These are phyloP conservation scores for Phaeosphaeriaceae sp. DNA, from an alignment of 2,329 filamentous ascomycete species.

Conservation along the genomic window DNA sequence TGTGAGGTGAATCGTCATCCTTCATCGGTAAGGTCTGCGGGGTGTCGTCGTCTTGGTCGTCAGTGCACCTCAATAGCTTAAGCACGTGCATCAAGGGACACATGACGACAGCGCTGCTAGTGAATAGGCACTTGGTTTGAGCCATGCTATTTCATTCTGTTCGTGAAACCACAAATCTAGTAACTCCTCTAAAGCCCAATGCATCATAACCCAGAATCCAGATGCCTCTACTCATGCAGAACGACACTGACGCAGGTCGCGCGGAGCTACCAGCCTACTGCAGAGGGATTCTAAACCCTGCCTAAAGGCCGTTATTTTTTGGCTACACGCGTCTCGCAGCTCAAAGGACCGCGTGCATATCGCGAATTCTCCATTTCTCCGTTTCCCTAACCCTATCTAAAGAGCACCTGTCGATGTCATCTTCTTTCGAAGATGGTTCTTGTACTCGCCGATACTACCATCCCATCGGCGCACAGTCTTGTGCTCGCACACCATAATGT, in stretches of 20 bases:
- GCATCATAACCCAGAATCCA: constrained; percentile 45
- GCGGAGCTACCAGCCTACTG: constrained; percentile 43
- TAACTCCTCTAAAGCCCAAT: constrained; percentile 49
- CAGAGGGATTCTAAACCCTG: constrained; percentile 40
- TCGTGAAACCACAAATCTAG: constrained; percentile 43
- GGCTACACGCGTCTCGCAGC: constrained; percentile 30
- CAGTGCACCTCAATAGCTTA: constrained; percentile 12
- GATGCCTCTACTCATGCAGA: constrained; percentile 39
- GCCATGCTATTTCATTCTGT: constrained; percentile 43
- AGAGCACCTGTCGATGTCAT: constrained; percentile 90
- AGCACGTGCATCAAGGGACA: neutral
- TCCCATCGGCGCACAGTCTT: constrained; percentile 91
- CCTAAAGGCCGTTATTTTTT: constrained; percentile 40
- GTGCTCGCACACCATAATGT: constrained; percentile 99
- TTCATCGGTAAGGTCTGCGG: too few relatives aligned
- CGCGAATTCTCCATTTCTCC: constrained; percentile 22
- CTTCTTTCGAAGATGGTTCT: constrained; percentile 99
- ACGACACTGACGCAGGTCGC: constrained; percentile 43
- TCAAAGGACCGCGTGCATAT: constrained; percentile 36
- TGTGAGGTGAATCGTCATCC: neutral
- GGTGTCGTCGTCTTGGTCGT: constrained; percentile 26
- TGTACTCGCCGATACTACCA: constrained; percentile 90
- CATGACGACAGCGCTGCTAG: neutral
- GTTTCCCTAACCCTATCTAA: constrained; percentile 52
- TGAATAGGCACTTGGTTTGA: neutral